Conservation (phyloP, 192 early-diverging fungal species). For the Kappamyces sp. region DNA sequence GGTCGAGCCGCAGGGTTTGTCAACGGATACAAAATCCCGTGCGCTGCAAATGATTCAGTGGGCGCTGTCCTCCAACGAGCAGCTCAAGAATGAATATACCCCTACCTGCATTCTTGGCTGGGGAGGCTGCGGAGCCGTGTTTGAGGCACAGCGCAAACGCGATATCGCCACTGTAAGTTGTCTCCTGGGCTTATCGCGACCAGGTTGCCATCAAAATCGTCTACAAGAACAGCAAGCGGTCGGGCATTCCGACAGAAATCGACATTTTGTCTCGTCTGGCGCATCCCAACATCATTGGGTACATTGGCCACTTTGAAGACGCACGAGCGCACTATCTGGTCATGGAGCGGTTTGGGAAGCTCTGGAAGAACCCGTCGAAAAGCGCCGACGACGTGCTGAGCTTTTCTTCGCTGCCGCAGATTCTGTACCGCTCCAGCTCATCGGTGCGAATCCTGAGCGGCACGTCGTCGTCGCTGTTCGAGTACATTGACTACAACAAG, state of each 20-base stretch:
- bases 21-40: background rate
- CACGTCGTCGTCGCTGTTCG: background rate
- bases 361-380: too few species aligned
- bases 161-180: too few species aligned
- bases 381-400: too few species aligned
- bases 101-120: background rate
- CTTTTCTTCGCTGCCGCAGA: background rate
- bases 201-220: slow-evolving; percentile 6
- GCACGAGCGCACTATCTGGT: background rate
- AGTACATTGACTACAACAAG: background rate
- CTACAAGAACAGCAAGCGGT: background rate
- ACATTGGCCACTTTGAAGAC: background rate
- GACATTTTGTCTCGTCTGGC: background rate
- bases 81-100: background rate
- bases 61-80: background rate
- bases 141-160: too few species aligned
- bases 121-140: background rate
- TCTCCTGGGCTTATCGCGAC: too few species aligned
- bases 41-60: background rate
- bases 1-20: too few species aligned
- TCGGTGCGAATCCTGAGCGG: background rate
- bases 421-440: background rate
- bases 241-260: background rate
- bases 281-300: background rate
- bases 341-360: slow-evolving; percentile 1